These are phyloP conservation scores for Pilasporangium apinafurcum DNA, from an alignment of 352 stramenopile species.

Conservation along the genomic window DNA sequence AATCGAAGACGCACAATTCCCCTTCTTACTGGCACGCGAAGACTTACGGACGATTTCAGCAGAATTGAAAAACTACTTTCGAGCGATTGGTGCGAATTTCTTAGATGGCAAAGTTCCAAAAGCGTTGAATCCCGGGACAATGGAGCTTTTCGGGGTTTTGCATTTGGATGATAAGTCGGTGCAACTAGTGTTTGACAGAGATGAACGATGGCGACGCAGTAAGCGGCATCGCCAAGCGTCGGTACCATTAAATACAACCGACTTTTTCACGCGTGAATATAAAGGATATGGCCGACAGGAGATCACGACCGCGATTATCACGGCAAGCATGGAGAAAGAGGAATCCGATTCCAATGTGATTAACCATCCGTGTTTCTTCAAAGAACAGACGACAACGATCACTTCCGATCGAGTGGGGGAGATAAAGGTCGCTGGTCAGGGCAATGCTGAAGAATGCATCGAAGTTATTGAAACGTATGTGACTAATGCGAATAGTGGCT, in stretches of 20 bases:
- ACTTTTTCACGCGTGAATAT: slow-evolving; percentile 61
- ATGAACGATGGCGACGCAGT: slow-evolving; percentile 58
- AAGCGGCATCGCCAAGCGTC: slow-evolving; percentile 52
- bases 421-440: slow-evolving; percentile 21
- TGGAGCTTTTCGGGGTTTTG: slow-evolving; percentile 52
- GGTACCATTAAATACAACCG: slow-evolving; percentile 52
- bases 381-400: slow-evolving; percentile 7
- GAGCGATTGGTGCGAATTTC: slow-evolving; percentile 55
- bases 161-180: slow-evolving; percentile 32
- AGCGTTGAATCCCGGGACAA: slow-evolving; percentile 40
- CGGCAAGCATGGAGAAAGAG: slow-evolving; percentile 12
- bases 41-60: slow-evolving; percentile 35
- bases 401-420: slow-evolving; percentile 4
- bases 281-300: slow-evolving; percentile 23
- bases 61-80: slow-evolving; percentile 42
- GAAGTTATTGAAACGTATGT: slow-evolving; percentile 30
- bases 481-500: slow-evolving; percentile 39
- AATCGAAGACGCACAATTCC: slow-evolving; percentile 48
- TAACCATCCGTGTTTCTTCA: slow-evolving; percentile 45
- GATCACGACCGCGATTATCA: slow-evolving; percentile 15
- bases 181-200: slow-evolving; percentile 53
- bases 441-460: slow-evolving; percentile 42
- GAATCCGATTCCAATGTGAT: slow-evolving; percentile 4
- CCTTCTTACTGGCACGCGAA: slow-evolving; percentile 43
- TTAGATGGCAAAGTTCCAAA: slow-evolving; percentile 36